Conservation (phyloP, 805 yeast species). For the Pichia ethanolica region DNA sequence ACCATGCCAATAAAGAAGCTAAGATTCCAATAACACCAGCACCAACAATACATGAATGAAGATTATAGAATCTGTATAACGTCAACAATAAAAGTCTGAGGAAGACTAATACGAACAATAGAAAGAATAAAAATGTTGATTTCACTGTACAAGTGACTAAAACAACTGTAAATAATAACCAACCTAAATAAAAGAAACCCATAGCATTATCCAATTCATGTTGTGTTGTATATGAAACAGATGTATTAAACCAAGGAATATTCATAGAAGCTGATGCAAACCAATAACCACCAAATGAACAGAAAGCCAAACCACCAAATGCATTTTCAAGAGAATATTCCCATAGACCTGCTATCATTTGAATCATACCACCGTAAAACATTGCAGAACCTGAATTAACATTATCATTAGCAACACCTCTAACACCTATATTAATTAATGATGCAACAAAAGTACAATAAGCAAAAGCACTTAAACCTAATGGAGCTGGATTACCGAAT, state of each 20-base stretch:
- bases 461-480: constrained; percentile 70
- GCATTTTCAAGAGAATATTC: constrained; percentile 68
- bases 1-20: constrained; percentile 56
- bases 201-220: constrained; percentile 40
- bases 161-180: constrained; percentile 56
- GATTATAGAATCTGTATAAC: constrained; percentile 35
- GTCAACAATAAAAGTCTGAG: constrained; percentile 44
- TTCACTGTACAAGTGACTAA: constrained; percentile 49
- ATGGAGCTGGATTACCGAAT: constrained; percentile 68
- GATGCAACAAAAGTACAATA: constrained; percentile 60
- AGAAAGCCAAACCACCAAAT: constrained; percentile 59
- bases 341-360: constrained; percentile 65
- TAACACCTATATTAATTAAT: constrained; percentile 52
- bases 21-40: constrained; percentile 58
- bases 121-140: constrained; percentile 42
- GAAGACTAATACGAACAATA: constrained; percentile 44
- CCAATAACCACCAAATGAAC: constrained; percentile 69
- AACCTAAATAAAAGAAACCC: constrained; percentile 53
- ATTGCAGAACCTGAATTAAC: constrained; percentile 57
- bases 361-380: constrained; percentile 68
- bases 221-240: constrained; percentile 38
- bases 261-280: constrained; percentile 59
- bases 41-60: constrained; percentile 31
- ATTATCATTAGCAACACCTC: constrained; percentile 54
- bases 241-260: constrained; percentile 49